These are phyloP conservation scores for Cryptococcus jaspeensis DNA, from an alignment of 1,284 basidiomycete genomes.

Conservation along the genomic window DNA sequence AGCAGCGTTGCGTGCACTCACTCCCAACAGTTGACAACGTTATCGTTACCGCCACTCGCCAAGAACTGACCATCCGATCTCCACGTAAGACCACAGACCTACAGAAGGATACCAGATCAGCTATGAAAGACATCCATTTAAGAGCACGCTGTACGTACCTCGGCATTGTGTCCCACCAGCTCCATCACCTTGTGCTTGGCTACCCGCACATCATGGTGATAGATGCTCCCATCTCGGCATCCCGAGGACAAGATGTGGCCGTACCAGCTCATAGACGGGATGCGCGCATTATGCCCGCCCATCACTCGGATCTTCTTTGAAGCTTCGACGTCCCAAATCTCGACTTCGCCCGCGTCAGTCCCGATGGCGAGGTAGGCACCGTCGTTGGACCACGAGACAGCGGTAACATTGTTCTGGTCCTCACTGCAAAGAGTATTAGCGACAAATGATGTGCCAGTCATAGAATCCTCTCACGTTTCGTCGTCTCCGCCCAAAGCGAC, in stretches of 20 bases:
- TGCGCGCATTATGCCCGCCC: constrained; percentile 72
- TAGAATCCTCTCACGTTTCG: constrained; percentile 26
- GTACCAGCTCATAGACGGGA: constrained; percentile 81
- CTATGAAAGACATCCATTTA: constrained; percentile 6
- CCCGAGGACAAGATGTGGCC: constrained; percentile 83
- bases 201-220: constrained; percentile 88
- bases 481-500: constrained; percentile 23
- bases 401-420: constrained; percentile 21
- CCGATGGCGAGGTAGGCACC: constrained; percentile 72
- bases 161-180: constrained; percentile 80
- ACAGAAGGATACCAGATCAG: background rate
- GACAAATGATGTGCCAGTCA: background rate
- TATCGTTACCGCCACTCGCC: constrained; percentile 92
- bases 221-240: constrained; percentile 86
- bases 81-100: constrained; percentile 59
- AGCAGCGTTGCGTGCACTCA: constrained; percentile 28
- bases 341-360: constrained; percentile 78
- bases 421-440: constrained; percentile 60
- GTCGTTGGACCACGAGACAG: constrained; percentile 33
- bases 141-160: constrained; percentile 62
- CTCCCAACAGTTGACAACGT: constrained; percentile 96
- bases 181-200: constrained; percentile 86
- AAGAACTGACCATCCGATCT: constrained; percentile 79
- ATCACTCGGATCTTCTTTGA: constrained; percentile 82
- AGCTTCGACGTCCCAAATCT: constrained; percentile 91